Evolutionary conservation across 1,284 basidiomycete species (phyloP).

Genomic region (Cystobasidium sp.): DNA sequence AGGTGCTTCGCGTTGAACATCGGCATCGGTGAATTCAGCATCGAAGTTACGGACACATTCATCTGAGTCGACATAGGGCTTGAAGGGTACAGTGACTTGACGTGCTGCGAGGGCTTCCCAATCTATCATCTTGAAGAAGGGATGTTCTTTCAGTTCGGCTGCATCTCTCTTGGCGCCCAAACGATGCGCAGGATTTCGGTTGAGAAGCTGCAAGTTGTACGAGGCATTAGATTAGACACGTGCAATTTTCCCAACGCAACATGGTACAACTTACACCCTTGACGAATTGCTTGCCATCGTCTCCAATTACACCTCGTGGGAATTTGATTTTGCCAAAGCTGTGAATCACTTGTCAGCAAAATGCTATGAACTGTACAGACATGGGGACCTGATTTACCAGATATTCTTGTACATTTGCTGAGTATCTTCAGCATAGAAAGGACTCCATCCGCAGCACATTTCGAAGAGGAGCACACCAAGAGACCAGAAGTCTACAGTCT

Average conservation of each 20-base stretch:
- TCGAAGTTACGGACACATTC: slow-evolving; percentile 98
- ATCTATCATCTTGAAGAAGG: slow-evolving; percentile 92
- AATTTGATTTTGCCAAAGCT: slow-evolving; percentile 91
- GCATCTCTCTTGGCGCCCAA: slow-evolving; percentile 89
- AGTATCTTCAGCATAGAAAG: slow-evolving; percentile 99
- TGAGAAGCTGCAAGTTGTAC: slow-evolving; percentile 71
- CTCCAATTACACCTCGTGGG: slow-evolving; percentile 90
- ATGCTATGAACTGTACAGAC: too few species aligned
- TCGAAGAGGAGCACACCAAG: slow-evolving; percentile 66
- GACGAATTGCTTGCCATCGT: slow-evolving; percentile 99
- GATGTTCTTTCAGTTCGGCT: slow-evolving; percentile 91
- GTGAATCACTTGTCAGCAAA: slow-evolving; percentile 17
- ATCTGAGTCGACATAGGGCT: slow-evolving; percentile 96
- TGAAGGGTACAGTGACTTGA: slow-evolving; percentile 95
- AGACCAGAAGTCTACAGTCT: slow-evolving; percentile 98
- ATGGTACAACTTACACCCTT: slow-evolving; percentile 73
- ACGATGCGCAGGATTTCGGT: slow-evolving; percentile 96
- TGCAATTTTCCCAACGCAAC: slow-evolving; percentile 46
- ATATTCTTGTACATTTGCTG: slow-evolving; percentile 99
- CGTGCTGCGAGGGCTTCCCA: slow-evolving; percentile 81
- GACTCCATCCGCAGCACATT: slow-evolving; percentile 99
- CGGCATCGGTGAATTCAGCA: slow-evolving; percentile 91
- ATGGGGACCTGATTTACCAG: too few species aligned
- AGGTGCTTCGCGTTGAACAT: slow-evolving; percentile 66
- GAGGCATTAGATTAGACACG: slow-evolving; percentile 35